Evolutionary conservation across 345 rosid species (phyloP).

Genomic region (Microthlaspi erraticum): DNA sequence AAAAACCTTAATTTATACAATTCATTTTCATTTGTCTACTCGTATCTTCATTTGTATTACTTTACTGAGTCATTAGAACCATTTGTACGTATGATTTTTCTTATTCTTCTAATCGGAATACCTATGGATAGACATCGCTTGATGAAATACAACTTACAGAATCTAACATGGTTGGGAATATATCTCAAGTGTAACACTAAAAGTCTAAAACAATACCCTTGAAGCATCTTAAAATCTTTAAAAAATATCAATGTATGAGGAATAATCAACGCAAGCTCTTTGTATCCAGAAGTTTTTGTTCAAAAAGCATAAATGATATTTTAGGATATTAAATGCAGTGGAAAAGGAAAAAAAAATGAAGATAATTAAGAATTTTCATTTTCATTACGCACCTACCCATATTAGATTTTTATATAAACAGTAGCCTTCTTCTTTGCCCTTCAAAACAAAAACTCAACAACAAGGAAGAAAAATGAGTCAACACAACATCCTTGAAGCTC

Average conservation of each 20-base stretch:
- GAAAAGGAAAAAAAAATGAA: background rate
- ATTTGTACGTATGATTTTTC: background rate
- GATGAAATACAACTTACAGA: background rate
- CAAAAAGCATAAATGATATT: conserved; percentile 19
- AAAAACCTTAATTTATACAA: conserved; percentile 1
- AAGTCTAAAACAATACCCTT: conserved; percentile 28
- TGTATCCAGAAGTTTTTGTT: conserved; percentile 14
- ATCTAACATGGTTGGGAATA: conserved; percentile 21
- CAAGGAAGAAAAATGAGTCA: conserved; percentile 46
- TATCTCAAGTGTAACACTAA: conserved; percentile 26
- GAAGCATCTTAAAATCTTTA: conserved; percentile 24
- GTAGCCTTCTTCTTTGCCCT: conserved; percentile 6
- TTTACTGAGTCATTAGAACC: background rate
- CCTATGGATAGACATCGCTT: conserved; percentile 14
- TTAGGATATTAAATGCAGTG: conserved; percentile 8
- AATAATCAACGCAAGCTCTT: conserved; percentile 24
- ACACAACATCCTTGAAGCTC: conserved; percentile 62
- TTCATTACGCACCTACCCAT: conserved; percentile 27
- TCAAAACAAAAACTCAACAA: conserved; percentile 4
- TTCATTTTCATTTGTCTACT: background rate
- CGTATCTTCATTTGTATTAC: background rate
- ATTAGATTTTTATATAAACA: conserved; percentile 35
- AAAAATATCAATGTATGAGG: background rate
- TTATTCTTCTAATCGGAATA: background rate
- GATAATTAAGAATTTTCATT: conserved; percentile 7